Conservation (phyloP, 495 filamentous ascomycete species). For the Talaromyces nanjingensis region DNA sequence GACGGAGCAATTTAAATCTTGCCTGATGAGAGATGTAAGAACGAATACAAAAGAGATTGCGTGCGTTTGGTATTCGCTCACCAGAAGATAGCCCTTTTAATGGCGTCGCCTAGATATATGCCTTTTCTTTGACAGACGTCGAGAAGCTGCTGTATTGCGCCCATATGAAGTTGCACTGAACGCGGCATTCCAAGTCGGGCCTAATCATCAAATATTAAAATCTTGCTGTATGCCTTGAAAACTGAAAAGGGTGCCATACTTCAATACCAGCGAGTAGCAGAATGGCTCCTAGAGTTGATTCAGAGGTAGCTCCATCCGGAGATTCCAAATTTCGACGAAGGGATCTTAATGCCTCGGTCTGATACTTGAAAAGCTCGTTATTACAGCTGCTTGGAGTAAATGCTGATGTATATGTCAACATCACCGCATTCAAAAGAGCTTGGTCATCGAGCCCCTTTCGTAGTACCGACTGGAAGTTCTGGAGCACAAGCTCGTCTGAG, state of each 20-base stretch:
- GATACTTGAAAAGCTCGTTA: conserved; percentile 25
- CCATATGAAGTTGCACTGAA: conserved; percentile 31
- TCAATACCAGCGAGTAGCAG: conserved; percentile 29
- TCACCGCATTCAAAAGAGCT: conserved; percentile 30
- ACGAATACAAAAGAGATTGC: not conserved
- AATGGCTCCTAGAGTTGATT: conserved; percentile 33
- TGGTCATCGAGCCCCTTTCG: conserved; percentile 21
- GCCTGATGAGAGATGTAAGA: conserved; percentile 17
- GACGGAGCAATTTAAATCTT: conserved; percentile 30
- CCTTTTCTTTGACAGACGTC: conserved; percentile 17
- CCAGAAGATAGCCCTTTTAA: conserved; percentile 37
- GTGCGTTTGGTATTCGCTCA: conserved; percentile 10
- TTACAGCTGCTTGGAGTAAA: conserved; percentile 15
- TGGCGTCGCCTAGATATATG: conserved; percentile 24
- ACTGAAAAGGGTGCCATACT: conserved; percentile 16
- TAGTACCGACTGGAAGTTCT: conserved; percentile 27
- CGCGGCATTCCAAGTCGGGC: conserved; percentile 21
- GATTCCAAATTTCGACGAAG: conserved; percentile 26
- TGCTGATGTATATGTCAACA: conserved; percentile 26
- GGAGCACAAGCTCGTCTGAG: conserved; percentile 25
- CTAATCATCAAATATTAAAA: conserved; percentile 11
- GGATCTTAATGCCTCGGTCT: conserved; percentile 21
- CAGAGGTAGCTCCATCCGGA: conserved; percentile 18
- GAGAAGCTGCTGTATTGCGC: conserved; percentile 26
- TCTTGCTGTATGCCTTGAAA: not conserved